Evolutionary conservation across 129 eudicot genomes (phyloP).

Genomic region (Apium graveolens): DNA sequence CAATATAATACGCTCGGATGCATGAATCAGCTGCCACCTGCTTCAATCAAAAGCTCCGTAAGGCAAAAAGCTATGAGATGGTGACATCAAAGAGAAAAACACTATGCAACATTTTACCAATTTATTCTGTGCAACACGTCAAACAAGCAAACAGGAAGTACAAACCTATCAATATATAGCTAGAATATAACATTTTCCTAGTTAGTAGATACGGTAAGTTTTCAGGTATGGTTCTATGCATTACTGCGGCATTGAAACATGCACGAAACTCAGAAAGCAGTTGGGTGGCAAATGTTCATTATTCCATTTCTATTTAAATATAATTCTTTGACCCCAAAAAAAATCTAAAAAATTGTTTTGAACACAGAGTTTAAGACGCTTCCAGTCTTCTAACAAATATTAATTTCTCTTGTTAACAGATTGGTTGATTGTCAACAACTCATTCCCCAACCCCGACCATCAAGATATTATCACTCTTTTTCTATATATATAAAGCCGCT

Average conservation of each 20-base stretch:
- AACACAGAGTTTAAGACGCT: background rate
- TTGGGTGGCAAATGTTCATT: background rate
- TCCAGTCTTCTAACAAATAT: background rate
- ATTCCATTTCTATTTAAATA: background rate
- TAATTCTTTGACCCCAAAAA: background rate
- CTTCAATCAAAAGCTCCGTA: slow-evolving; percentile 21
- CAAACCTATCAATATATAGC: background rate
- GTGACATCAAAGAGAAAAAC: background rate
- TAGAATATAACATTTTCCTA: background rate
- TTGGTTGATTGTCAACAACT: background rate
- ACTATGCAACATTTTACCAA: background rate
- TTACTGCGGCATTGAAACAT: background rate
- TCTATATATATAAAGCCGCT: background rate
- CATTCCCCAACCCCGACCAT: background rate
- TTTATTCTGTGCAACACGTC: background rate
- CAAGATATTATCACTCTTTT: background rate
- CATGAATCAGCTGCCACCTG: slow-evolving; percentile 45
- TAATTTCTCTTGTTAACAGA: background rate
- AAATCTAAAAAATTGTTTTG: background rate
- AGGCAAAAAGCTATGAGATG: background rate
- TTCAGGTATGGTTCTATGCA: background rate
- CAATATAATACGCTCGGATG: slow-evolving; percentile 21
- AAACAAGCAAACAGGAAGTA: background rate
- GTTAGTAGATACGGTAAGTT: background rate
- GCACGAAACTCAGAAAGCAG: background rate